A percentile compares a stretch with the other conserved stretches of the same genome.
Evolutionary conservation across 1,284 basidiomycete species (phyloP).

Genomic region (Heterobasidion occidentale): DNA sequence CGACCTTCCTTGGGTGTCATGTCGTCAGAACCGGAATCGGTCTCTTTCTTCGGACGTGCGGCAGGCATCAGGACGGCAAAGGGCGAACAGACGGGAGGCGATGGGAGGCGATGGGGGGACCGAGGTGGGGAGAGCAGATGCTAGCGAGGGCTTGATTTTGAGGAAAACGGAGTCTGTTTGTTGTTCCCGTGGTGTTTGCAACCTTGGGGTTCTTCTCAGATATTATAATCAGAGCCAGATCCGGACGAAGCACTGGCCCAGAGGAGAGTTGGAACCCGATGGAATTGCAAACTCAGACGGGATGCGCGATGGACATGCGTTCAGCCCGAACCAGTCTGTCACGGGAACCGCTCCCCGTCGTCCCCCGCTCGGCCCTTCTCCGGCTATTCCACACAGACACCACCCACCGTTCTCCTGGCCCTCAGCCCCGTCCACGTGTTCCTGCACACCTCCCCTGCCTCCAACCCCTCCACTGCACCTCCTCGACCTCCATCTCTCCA

Average conservation of each 20-base stretch:
- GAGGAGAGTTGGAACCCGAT: not conserved
- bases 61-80: constrained; percentile 45
- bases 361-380: not conserved
- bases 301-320: constrained; percentile 1
- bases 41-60: constrained; percentile 59
- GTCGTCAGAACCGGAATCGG: constrained; percentile 54
- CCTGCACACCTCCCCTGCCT: not conserved
- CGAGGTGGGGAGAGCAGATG: constrained; percentile 8
- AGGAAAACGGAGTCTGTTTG: constrained; percentile 9
- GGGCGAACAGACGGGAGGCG: constrained; percentile 20
- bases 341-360: constrained; percentile 1
- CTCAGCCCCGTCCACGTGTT: not conserved
- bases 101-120: constrained; percentile 16
- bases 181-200: constrained; percentile 10
- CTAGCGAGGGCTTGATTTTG: constrained; percentile 8
- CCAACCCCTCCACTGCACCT: not conserved
- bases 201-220: constrained; percentile 7
- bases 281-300: constrained; percentile 1
- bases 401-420: not conserved
- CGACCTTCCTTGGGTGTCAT: constrained; percentile 35
- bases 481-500: not conserved
- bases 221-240: constrained; percentile 14
- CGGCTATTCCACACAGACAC: not conserved
- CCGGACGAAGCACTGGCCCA: constrained; percentile 1
- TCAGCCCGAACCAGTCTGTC: not conserved